Percentiles rank a stretch among this genome's conserved stretches.
phyloP scores from a whole-genome alignment of 2,329 filamentous ascomycete species.

The Beauveria brongniartii region DNA sequence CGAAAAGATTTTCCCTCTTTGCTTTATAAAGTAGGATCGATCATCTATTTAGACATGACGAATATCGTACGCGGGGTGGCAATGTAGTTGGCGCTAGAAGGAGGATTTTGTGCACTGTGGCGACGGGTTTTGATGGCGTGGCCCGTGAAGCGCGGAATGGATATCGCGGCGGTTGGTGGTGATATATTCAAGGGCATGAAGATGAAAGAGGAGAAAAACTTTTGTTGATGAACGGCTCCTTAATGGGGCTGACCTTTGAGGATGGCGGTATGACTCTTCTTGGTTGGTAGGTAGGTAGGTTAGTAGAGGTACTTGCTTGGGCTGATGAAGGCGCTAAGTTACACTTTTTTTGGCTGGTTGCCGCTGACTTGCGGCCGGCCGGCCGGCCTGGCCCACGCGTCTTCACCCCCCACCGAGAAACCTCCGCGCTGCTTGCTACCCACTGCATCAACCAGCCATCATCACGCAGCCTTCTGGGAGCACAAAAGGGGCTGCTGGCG shows the following conservation, averaged over 20 bases:
- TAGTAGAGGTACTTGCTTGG: not conserved
- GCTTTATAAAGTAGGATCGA: no score
- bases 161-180: not conserved
- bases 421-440: not conserved
- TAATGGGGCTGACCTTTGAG: not conserved
- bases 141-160: not conserved
- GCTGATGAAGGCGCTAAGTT: not conserved
- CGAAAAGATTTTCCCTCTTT: not conserved
- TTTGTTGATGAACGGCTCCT: not conserved
- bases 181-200: not conserved
- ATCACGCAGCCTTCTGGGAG: not conserved
- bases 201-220: not conserved
- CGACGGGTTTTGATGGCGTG: not conserved
- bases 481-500: not conserved
- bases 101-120: not conserved
- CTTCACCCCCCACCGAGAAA: not conserved
- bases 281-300: no score
- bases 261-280: constrained; percentile 6
- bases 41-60: not conserved
- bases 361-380: not conserved
- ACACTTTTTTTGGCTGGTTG: not conserved
- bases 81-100: not conserved
- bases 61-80: not conserved
- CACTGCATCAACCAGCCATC: not conserved
- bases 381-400: no score